Evolutionary conservation across 2,329 filamentous ascomycete genomes (phyloP).

Genomic region (Basipetospora chlamydospora): DNA sequence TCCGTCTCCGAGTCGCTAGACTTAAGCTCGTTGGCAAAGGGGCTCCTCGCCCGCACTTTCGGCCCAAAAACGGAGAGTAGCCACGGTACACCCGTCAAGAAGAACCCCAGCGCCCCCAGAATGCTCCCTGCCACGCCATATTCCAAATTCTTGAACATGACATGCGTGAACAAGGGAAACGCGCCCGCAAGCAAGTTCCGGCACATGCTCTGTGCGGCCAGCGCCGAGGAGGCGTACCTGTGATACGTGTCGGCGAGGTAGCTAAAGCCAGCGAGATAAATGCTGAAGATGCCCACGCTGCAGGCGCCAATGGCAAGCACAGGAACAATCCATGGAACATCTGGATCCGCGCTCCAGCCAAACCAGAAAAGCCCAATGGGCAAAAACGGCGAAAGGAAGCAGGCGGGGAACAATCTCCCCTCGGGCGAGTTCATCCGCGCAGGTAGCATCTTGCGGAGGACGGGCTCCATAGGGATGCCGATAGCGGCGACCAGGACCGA

Average conservation of each 20-base stretch:
- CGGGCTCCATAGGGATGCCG: constrained; percentile 40
- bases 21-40: constrained; percentile 31
- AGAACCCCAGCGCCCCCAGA: constrained; percentile 42
- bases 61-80: constrained; percentile 50
- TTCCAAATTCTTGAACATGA: constrained; percentile 45
- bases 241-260: constrained; percentile 56
- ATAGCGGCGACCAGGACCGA: constrained; percentile 35
- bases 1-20: neutral
- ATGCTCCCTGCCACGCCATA: constrained; percentile 48
- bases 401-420: constrained; percentile 48
- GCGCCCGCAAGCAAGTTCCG: constrained; percentile 50
- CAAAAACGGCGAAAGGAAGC: constrained; percentile 45
- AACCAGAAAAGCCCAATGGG: constrained; percentile 58
- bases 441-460: constrained; percentile 33
- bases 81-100: constrained; percentile 53
- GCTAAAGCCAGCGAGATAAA: constrained; percentile 56
- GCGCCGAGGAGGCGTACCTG: constrained; percentile 48
- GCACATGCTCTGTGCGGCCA: constrained; percentile 53
- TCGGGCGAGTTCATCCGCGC: constrained; percentile 30
- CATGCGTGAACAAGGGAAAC: constrained; percentile 46
- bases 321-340: constrained; percentile 49
- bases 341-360: constrained; percentile 41
- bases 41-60: constrained; percentile 45
- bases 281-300: constrained; percentile 53
- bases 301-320: constrained; percentile 45